Conservation (phyloP, 2,329 filamentous ascomycete species). For the Microdochium paspali region DNA sequence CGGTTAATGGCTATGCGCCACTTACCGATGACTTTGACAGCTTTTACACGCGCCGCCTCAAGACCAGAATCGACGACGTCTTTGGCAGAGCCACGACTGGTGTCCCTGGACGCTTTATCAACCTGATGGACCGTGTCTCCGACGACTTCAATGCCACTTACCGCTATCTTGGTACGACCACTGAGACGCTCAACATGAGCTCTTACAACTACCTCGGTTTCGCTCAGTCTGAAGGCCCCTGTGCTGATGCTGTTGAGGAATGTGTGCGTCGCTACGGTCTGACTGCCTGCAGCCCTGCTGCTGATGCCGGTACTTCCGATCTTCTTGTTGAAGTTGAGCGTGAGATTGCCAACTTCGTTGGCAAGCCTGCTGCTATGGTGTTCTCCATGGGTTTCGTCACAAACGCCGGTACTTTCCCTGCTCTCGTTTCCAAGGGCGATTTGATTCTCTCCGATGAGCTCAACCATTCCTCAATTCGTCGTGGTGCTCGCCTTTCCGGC, state of each 20-base stretch:
- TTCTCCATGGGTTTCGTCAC: slow-evolving; percentile 99
- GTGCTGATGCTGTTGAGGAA: slow-evolving; percentile 86
- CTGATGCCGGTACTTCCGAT: slow-evolving; percentile 79
- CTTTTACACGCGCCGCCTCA: slow-evolving; percentile 89
- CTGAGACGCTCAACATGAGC: slow-evolving; percentile 96
- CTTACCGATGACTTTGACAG: slow-evolving; percentile 98
- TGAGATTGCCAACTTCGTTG: slow-evolving; percentile 82
- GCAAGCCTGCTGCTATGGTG: slow-evolving; percentile 89
- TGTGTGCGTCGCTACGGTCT: slow-evolving; percentile 79
- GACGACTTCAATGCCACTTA: slow-evolving; percentile 89
- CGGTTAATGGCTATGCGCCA: slow-evolving; percentile 82
- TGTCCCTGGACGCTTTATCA: slow-evolving; percentile 90
- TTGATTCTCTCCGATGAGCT: slow-evolving; percentile 94
- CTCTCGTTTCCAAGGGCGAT: slow-evolving; percentile 84
- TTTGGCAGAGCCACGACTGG: slow-evolving; percentile 89
- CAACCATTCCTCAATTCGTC: slow-evolving; percentile 95
- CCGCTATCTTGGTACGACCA: slow-evolving; percentile 79
- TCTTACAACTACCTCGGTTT: slow-evolving; percentile 99
- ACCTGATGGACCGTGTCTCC: slow-evolving; percentile 80
- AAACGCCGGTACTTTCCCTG: slow-evolving; percentile 87
- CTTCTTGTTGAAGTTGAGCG: slow-evolving; percentile 83
- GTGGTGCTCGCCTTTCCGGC: slow-evolving; percentile 86
- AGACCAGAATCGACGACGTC: slow-evolving; percentile 92
- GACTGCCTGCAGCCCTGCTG: slow-evolving; percentile 69
- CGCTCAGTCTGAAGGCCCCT: slow-evolving; percentile 93